Conservation (phyloP, 1,284 basidiomycete species). For the Phellopilus nigrolimitatus region DNA sequence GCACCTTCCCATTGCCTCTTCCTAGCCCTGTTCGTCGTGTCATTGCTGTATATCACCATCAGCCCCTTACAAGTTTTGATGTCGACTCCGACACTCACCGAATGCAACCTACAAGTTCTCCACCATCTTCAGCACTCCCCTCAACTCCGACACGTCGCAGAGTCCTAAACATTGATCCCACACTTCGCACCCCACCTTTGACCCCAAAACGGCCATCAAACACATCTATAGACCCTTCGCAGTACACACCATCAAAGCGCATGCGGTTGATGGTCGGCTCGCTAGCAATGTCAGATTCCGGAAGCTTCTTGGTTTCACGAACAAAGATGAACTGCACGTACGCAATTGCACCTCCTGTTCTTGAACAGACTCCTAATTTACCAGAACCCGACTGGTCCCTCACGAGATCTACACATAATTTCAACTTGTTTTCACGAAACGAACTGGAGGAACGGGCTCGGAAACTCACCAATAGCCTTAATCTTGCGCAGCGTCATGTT, state of each 20-base stretch:
- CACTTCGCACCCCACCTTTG: not conserved
- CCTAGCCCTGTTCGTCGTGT: conserved; percentile 6
- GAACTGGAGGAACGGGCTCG: not conserved
- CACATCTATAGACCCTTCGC: not conserved
- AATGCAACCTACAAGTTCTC: too few relatives aligned
- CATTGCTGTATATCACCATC: conserved; percentile 5
- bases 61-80: conserved; percentile 1
- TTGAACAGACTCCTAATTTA: not conserved
- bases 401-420: too few relatives aligned
- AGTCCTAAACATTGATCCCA: too few relatives aligned
- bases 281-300: not conserved
- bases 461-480: conserved; percentile 12
- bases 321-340: not conserved
- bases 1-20: conserved; percentile 19
- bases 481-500: conserved; percentile 17
- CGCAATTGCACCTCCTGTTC: not conserved
- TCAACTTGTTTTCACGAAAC: too few relatives aligned
- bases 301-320: conserved; percentile 1
- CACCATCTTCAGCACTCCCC: too few relatives aligned
- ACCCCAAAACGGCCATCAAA: not conserved
- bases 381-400: conserved; percentile 4
- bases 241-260: conserved; percentile 4
- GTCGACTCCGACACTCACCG: not conserved
- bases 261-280: not conserved
- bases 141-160: too few relatives aligned